phyloP scores from a whole-genome alignment of 2,329 filamentous ascomycete species.

The Ceratocystis ficicola region DNA sequence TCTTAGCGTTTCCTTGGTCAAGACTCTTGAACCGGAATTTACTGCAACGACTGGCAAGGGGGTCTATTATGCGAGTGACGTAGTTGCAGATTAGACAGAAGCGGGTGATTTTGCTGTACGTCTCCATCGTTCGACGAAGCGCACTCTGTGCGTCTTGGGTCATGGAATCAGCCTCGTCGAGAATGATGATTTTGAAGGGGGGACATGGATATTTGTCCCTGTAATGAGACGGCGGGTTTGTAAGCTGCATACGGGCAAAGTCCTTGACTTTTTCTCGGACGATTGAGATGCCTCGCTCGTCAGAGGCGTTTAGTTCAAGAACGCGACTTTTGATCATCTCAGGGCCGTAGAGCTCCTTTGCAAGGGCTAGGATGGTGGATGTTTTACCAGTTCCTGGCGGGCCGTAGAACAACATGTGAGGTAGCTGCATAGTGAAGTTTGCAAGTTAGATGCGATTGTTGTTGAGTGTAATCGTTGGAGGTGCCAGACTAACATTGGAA shows the following conservation, averaged over 20 bases:
- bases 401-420: conserved; percentile 98
- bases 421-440: conserved; percentile 47
- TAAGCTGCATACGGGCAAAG: conserved; percentile 90
- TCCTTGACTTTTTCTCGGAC: conserved; percentile 97
- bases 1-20: conserved; percentile 72
- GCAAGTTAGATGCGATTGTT: conserved; percentile 19
- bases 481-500: conserved; percentile 53
- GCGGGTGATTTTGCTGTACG: conserved; percentile 87
- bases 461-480: not conserved
- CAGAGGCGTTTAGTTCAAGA: conserved; percentile 97
- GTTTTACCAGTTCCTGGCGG: conserved; percentile 97
- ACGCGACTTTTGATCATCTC: conserved; percentile 86
- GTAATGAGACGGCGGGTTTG: conserved; percentile 61
- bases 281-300: conserved; percentile 94
- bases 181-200: conserved; percentile 96
- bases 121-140: conserved; percentile 92
- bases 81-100: conserved; percentile 99
- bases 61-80: conserved; percentile 95
- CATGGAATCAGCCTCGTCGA: conserved; percentile 98
- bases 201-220: conserved; percentile 73
- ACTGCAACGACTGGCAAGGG: conserved; percentile 79
- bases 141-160: conserved; percentile 95
- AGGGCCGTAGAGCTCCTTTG: conserved; percentile 93
- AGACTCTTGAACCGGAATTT: conserved; percentile 98
- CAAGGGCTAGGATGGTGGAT: conserved; percentile 89